Conservation (phyloP, 345 rosid species). For the Sonneratia caseolaris region DNA sequence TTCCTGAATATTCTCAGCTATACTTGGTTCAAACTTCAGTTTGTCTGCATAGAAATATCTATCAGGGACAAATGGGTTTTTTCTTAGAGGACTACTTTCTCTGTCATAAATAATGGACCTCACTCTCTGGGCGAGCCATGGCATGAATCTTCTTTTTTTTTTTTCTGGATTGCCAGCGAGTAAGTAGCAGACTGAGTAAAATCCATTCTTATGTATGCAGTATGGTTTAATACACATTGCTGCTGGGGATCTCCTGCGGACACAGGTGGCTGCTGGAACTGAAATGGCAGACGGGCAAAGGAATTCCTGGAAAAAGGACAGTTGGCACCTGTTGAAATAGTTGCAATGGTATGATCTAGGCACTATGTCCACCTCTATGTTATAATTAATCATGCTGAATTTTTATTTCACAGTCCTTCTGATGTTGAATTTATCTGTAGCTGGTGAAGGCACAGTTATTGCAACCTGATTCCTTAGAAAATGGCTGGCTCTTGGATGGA, state of each 20-base stretch:
- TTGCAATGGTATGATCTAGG: constrained; percentile 31
- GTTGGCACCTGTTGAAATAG: constrained; percentile 68
- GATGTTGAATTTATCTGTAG: constrained; percentile 19
- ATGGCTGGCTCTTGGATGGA: constrained; percentile 97
- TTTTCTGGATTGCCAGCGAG: constrained; percentile 11
- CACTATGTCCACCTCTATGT: background rate
- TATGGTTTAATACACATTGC: constrained; percentile 86
- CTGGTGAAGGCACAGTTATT: constrained; percentile 78
- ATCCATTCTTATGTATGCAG: constrained; percentile 47
- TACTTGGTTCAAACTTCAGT: background rate
- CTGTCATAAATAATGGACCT: background rate
- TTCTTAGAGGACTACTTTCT: background rate
- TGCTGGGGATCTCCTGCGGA: constrained; percentile 83
- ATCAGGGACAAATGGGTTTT: background rate
- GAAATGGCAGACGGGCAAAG: constrained; percentile 77
- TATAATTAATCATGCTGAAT: background rate
- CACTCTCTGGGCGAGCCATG: background rate
- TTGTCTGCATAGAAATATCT: no score
- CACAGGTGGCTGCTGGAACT: constrained; percentile 70
- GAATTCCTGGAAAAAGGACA: constrained; percentile 81
- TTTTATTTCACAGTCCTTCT: background rate
- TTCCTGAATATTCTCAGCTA: background rate
- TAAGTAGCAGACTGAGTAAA: constrained; percentile 17
- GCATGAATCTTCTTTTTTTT: background rate
- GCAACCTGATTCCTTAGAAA: constrained; percentile 62